Percentiles rank a stretch among this genome's conserved stretches.
phyloP scores from a whole-genome alignment of 2,329 filamentous ascomycete genomes.

The Helotiales sp. region DNA sequence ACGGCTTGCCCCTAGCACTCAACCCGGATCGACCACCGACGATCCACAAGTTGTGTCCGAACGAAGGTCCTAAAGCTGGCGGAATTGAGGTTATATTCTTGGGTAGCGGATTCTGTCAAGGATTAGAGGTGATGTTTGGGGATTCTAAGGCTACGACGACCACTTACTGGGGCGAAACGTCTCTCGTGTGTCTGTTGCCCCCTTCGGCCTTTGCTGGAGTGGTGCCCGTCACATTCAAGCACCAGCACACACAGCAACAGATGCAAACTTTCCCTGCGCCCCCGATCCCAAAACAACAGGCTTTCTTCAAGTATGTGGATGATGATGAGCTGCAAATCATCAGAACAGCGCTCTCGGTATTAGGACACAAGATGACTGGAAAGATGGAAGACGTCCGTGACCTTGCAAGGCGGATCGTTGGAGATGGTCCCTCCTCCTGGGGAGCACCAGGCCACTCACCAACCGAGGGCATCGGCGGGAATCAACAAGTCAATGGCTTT shows the following conservation, averaged over 20 bases:
- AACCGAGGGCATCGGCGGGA: constrained; percentile 51
- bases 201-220: constrained; percentile 61
- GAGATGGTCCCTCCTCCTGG: constrained; percentile 54
- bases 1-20: constrained; percentile 55
- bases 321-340: constrained; percentile 72
- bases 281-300: constrained; percentile 54
- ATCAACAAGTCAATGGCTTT: constrained; percentile 50
- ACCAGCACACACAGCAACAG: constrained; percentile 53
- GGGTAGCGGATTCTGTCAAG: constrained; percentile 79
- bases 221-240: constrained; percentile 65
- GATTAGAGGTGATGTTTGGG: constrained; percentile 85
- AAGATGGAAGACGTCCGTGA: constrained; percentile 65
- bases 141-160: constrained; percentile 66
- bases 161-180: constrained; percentile 67
- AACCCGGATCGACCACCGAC: constrained; percentile 60
- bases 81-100: constrained; percentile 88
- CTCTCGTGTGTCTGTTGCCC: constrained; percentile 66
- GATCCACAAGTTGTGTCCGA: constrained; percentile 84
- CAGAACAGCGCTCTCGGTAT: constrained; percentile 67
- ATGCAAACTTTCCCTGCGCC: constrained; percentile 49
- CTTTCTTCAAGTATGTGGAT: constrained; percentile 75
- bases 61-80: constrained; percentile 79
- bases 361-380: constrained; percentile 68
- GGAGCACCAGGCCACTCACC: constrained; percentile 49
- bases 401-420: constrained; percentile 65